A percentile compares a stretch with the other conserved stretches of the same genome.
phyloP scores from a whole-genome alignment of 371 early-diverging fungal species.

The Saksenaea oblongispora region DNA sequence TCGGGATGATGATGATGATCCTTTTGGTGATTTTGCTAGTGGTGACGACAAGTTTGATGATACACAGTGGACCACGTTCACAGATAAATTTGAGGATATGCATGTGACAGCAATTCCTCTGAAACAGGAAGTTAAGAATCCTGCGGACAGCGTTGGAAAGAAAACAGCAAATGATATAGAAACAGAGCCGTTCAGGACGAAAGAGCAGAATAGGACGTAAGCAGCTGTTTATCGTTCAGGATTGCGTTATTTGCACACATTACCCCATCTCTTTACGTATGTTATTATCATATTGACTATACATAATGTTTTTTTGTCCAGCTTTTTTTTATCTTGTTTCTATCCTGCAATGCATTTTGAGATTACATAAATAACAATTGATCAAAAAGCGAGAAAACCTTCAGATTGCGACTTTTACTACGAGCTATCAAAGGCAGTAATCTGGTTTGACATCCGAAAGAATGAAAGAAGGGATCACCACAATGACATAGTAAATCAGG shows the following conservation, averaged over 20 bases:
- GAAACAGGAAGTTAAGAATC: background rate
- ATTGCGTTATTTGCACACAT: background rate
- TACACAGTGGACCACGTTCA: background rate
- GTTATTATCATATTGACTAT: background rate
- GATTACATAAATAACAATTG: background rate
- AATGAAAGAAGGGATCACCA: too few species aligned
- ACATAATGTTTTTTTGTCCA: background rate
- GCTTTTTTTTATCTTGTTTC: background rate
- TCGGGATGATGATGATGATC: constrained; percentile 22
- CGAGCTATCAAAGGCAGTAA: too few species aligned
- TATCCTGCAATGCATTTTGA: too few species aligned
- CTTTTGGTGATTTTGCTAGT: constrained; percentile 26
- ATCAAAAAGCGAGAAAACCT: too few species aligned
- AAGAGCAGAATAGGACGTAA: background rate
- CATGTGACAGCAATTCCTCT: background rate
- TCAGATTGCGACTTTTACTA: too few species aligned
- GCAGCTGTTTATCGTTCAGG: background rate
- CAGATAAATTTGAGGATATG: background rate
- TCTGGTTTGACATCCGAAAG: too few species aligned
- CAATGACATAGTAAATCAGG: constrained; percentile 53
- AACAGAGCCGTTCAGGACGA: background rate
- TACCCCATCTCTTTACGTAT: background rate
- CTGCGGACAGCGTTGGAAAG: background rate
- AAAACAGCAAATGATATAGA: background rate
- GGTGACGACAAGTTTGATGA: constrained; percentile 15